Evolutionary conservation across 2,329 filamentous ascomycete species (phyloP).

Genomic region (Xylariaceae sp.): DNA sequence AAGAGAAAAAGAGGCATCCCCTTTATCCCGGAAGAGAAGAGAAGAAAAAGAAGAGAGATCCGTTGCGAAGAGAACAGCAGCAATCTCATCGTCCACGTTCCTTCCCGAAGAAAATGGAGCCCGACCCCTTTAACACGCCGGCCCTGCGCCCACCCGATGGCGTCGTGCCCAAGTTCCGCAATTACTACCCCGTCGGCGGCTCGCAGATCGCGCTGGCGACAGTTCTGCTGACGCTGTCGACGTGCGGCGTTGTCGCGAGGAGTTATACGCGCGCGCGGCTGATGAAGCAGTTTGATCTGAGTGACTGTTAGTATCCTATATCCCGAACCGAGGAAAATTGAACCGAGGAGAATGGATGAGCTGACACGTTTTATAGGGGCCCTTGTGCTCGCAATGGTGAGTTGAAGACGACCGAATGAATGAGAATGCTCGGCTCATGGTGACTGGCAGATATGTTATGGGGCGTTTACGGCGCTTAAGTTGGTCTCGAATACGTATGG

Average conservation of each 20-base stretch:
- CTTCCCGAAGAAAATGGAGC: neutral
- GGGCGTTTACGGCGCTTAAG: slow-evolving; percentile 4
- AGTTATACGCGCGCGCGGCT: slow-evolving; percentile 10
- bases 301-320: slow-evolving; percentile 6
- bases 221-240: neutral
- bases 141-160: slow-evolving; percentile 9
- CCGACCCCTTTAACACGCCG: slow-evolving; percentile 7
- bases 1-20: too few species aligned
- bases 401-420: neutral
- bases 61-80: too few species aligned
- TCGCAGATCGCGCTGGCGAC: slow-evolving; percentile 6
- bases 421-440: neutral
- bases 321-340: too few species aligned
- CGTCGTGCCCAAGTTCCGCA: slow-evolving; percentile 3
- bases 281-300: slow-evolving; percentile 6
- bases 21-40: too few species aligned
- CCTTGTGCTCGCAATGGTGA: slow-evolving; percentile 7
- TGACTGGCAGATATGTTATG: slow-evolving; percentile 2
- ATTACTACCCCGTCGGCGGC: slow-evolving; percentile 4
- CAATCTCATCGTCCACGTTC: too few species aligned
- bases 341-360: neutral
- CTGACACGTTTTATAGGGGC: slow-evolving; percentile 7
- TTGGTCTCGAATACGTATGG: slow-evolving; percentile 9
- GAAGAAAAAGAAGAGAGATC: too few species aligned
- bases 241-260: neutral